Evolutionary conservation across 176 grass and related monocot genomes (phyloP).

Genomic region (Poa annua): DNA sequence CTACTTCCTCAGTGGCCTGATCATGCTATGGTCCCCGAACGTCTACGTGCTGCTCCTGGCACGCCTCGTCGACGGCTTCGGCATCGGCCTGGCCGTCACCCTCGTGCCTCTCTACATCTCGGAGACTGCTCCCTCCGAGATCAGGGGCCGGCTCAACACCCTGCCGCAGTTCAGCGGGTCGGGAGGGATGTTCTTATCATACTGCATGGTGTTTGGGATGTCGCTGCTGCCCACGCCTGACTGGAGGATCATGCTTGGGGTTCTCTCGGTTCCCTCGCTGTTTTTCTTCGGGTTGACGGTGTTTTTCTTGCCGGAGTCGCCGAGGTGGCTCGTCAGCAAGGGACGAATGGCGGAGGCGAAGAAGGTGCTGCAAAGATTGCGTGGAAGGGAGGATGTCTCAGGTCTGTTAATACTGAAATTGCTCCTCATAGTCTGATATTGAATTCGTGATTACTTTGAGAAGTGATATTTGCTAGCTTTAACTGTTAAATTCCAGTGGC

Average conservation of each 20-base stretch:
- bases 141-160: slow-evolving; percentile 78
- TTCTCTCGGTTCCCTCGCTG: slow-evolving; percentile 75
- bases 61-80: slow-evolving; percentile 83
- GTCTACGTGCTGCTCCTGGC: slow-evolving; percentile 81
- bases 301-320: slow-evolving; percentile 88
- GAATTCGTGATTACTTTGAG: background rate
- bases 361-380: slow-evolving; percentile 72
- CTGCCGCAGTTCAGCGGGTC: slow-evolving; percentile 90
- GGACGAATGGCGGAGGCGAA: slow-evolving; percentile 88
- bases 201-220: slow-evolving; percentile 95
- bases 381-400: slow-evolving; percentile 85
- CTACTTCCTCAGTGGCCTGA: slow-evolving; percentile 72
- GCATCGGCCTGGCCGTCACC: slow-evolving; percentile 81
- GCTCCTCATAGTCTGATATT: background rate
- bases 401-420: slow-evolving; percentile 53
- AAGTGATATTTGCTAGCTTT: background rate
- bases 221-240: slow-evolving; percentile 68
- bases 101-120: slow-evolving; percentile 92
- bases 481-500: background rate
- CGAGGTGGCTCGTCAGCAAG: slow-evolving; percentile 94
- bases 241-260: slow-evolving; percentile 96
- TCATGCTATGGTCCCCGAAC: slow-evolving; percentile 90
- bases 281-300: slow-evolving; percentile 72
- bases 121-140: slow-evolving; percentile 88
- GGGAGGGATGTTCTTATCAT: slow-evolving; percentile 86